Evolutionary conservation across 257 asterid genomes (phyloP).

Genomic region (Mentha longifolia): DNA sequence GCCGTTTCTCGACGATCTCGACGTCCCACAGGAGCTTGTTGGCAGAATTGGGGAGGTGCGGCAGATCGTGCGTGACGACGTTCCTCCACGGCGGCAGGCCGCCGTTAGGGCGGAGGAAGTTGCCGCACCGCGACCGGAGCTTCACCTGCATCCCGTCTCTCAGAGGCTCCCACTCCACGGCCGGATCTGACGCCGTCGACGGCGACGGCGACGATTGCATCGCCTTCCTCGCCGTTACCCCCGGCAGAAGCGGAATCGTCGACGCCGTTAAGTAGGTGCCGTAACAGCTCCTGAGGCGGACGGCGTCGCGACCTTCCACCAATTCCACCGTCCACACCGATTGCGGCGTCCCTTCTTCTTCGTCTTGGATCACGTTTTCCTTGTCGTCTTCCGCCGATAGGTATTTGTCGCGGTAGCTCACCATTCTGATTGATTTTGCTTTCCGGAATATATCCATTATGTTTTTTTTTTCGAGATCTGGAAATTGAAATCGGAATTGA

Average conservation of each 20-base stretch:
- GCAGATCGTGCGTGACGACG: slow-evolving; percentile 65
- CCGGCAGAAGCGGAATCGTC: slow-evolving; percentile 49
- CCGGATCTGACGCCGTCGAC: slow-evolving; percentile 39
- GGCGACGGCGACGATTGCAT: slow-evolving; percentile 39
- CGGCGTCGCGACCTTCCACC: slow-evolving; percentile 39
- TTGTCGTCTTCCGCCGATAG: slow-evolving; percentile 61
- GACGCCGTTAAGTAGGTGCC: slow-evolving; percentile 69
- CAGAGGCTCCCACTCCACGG: slow-evolving; percentile 65
- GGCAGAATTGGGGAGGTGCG: slow-evolving; percentile 43
- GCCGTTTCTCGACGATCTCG: slow-evolving; percentile 51
- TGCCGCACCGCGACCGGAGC: slow-evolving; percentile 54
- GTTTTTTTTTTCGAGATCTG: not conserved
- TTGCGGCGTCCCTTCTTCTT: slow-evolving; percentile 43
- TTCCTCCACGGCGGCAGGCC: slow-evolving; percentile 84
- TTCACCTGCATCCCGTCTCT: slow-evolving; percentile 75
- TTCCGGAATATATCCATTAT: slow-evolving; percentile 63
- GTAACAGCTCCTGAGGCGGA: slow-evolving; percentile 60
- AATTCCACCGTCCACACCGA: slow-evolving; percentile 59
- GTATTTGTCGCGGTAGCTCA: slow-evolving; percentile 60
- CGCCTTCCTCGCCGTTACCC: slow-evolving; percentile 55
- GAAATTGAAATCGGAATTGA: not conserved
- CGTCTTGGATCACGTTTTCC: slow-evolving; percentile 48
- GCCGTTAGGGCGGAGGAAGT: slow-evolving; percentile 66
- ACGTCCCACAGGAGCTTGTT: slow-evolving; percentile 76
- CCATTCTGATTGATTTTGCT: slow-evolving; percentile 55